These are phyloP conservation scores for Pythium sukuiense DNA, from an alignment of 352 stramenopile genomes.

Conservation along the genomic window DNA sequence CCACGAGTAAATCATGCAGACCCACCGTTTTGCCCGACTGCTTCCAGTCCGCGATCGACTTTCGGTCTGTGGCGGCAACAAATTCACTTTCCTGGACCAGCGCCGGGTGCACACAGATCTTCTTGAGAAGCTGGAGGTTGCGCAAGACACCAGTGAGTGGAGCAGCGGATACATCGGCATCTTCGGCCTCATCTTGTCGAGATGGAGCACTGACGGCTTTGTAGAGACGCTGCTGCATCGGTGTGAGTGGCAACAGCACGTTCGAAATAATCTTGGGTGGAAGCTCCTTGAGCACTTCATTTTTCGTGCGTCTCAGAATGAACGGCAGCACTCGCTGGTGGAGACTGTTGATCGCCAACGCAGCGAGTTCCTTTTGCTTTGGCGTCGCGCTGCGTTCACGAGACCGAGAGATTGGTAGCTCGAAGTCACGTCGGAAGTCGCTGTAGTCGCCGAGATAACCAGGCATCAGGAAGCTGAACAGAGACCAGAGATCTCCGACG, in stretches of 20 bases:
- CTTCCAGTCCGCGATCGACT: conserved; percentile 48
- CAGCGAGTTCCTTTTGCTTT: conserved; percentile 75
- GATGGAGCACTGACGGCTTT: conserved; percentile 17
- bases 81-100: conserved; percentile 56
- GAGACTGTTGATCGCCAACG: conserved; percentile 90
- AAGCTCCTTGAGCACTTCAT: conserved; percentile 94
- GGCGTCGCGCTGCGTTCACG: conserved; percentile 58
- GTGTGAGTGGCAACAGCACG: conserved; percentile 87
- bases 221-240: conserved; percentile 89
- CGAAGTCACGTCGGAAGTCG: conserved; percentile 60
- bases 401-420: conserved; percentile 60
- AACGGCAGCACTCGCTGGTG: conserved; percentile 98
- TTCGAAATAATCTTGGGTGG: conserved; percentile 97
- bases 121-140: conserved; percentile 81
- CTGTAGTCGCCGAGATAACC: conserved; percentile 93
- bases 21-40: conserved; percentile 91
- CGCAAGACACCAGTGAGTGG: conserved; percentile 43
- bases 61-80: conserved; percentile 29
- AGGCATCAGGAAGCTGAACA: conserved; percentile 98
- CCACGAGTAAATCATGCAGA: conserved; percentile 74
- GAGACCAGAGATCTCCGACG: conserved; percentile 95
- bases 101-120: conserved; percentile 94
- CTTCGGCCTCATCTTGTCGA: neutral
- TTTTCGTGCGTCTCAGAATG: conserved; percentile 96
- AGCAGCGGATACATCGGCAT: neutral